Conservation (phyloP, 441 rosid genomes). For the Rhodomyrtus psidioides region DNA sequence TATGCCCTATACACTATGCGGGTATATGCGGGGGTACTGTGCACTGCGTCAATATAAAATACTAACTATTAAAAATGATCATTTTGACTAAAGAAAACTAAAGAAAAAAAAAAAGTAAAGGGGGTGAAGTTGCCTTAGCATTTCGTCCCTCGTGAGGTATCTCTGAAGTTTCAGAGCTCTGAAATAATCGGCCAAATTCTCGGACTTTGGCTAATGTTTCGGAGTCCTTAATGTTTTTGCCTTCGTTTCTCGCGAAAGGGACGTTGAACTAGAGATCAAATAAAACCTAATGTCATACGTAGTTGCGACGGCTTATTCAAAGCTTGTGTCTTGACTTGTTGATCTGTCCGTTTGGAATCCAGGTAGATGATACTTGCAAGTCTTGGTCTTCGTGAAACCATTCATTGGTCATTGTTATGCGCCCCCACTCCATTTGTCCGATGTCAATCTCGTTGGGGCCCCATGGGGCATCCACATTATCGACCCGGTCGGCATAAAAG, state of each 20-base stretch:
- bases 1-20: neutral
- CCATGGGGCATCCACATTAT: neutral
- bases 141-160: neutral
- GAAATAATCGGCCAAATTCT: neutral
- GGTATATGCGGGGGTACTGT: neutral
- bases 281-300: neutral
- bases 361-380: too few species aligned
- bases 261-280: neutral
- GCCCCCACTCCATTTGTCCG: too few species aligned
- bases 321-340: too few species aligned
- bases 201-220: neutral
- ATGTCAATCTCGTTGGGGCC: too few species aligned
- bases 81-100: neutral
- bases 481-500: neutral
- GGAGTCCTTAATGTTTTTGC: too few species aligned
- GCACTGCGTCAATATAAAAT: neutral
- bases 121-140: neutral
- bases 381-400: too few species aligned
- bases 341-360: too few species aligned
- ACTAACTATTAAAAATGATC: too few species aligned
- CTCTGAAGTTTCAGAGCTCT: neutral
- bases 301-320: neutral
- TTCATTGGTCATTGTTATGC: too few species aligned
- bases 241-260: neutral
- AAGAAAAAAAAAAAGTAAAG: rapidly evolving